These are phyloP conservation scores for Larix kaempferi DNA, from an alignment of 75 land plant species.

Conservation along the genomic window DNA sequence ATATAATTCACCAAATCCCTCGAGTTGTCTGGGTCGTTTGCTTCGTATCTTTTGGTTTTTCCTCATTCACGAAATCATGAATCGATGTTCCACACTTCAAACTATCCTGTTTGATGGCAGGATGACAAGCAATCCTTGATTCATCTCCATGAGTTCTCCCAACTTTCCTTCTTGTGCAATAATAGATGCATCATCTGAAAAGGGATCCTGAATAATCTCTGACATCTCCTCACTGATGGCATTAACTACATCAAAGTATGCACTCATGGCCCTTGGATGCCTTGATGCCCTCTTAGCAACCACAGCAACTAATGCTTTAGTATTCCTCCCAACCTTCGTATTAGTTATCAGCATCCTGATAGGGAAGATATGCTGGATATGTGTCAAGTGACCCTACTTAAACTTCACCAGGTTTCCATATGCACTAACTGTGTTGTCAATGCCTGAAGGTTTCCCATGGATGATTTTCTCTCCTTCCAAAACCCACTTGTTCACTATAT, in stretches of 20 bases:
- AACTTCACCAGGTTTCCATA: slow-evolving; percentile 84
- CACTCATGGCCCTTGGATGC: slow-evolving; percentile 78
- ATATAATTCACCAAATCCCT: no score
- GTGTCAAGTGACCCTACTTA: slow-evolving; percentile 61
- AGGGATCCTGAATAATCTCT: slow-evolving; percentile 58
- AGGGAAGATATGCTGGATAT: slow-evolving; percentile 53
- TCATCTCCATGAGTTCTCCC: slow-evolving; percentile 87
- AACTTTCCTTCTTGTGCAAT: slow-evolving; percentile 63
- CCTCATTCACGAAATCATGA: no score
- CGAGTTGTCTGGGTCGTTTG: no score
- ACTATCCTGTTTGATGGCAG: slow-evolving; percentile 75
- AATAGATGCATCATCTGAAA: slow-evolving; percentile 35
- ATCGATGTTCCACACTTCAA: no score
- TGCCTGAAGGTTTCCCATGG: slow-evolving; percentile 96
- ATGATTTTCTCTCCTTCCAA: slow-evolving; percentile 97
- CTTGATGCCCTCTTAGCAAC: slow-evolving; percentile 77
- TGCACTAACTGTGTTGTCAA: slow-evolving; percentile 94
- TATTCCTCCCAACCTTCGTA: slow-evolving; percentile 88
- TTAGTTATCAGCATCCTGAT: slow-evolving; percentile 86
- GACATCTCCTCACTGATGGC: slow-evolving; percentile 75
- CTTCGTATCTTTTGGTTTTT: no score
- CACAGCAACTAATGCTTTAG: slow-evolving; percentile 84
- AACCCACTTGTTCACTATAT: slow-evolving; percentile 90
- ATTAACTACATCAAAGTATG: slow-evolving; percentile 77
- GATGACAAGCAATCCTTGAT: slow-evolving; percentile 90